phyloP scores from a whole-genome alignment of 495 filamentous ascomycete species.

The Tuber umbilicatum region DNA sequence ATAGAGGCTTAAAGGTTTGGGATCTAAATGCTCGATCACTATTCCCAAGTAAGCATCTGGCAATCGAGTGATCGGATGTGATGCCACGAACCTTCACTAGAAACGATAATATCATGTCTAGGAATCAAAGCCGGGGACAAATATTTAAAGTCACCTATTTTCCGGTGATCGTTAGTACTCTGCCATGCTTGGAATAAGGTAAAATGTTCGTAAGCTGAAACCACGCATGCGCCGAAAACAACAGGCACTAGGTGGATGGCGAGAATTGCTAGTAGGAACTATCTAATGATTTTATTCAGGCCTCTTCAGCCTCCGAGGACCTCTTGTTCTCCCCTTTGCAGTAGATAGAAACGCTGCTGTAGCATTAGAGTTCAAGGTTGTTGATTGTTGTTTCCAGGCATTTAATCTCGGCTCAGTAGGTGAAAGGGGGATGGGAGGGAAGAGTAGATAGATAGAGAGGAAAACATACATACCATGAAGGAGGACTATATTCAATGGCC shows the following conservation, averaged over 20 bases:
- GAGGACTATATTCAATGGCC: conserved; percentile 25
- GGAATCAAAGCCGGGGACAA: conserved; percentile 18
- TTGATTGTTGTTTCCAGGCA: too few relatives aligned
- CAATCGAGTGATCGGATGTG: conserved; percentile 28
- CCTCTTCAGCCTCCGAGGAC: too few relatives aligned
- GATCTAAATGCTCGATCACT: conserved; percentile 42
- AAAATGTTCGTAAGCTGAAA: too few relatives aligned
- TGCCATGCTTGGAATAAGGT: too few relatives aligned
- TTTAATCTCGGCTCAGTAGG: not conserved
- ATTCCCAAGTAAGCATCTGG: conserved; percentile 4
- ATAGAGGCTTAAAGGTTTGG: conserved; percentile 29
- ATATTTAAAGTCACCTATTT: conserved; percentile 30
- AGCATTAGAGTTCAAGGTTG: too few relatives aligned
- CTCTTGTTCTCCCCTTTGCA: too few relatives aligned
- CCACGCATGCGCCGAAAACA: too few relatives aligned
- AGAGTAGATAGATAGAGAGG: not conserved
- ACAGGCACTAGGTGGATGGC: too few relatives aligned
- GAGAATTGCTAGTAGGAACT: too few relatives aligned
- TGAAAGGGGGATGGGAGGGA: not conserved
- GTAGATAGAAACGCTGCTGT: too few relatives aligned
- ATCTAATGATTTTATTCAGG: too few relatives aligned
- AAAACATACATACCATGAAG: conserved; percentile 25
- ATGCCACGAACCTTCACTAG: conserved; percentile 34
- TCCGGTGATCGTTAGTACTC: not conserved
- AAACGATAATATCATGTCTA: conserved; percentile 33